Evolutionary conservation across 1,284 basidiomycete genomes (phyloP).

Genomic region (Cerioporus squamosus): DNA sequence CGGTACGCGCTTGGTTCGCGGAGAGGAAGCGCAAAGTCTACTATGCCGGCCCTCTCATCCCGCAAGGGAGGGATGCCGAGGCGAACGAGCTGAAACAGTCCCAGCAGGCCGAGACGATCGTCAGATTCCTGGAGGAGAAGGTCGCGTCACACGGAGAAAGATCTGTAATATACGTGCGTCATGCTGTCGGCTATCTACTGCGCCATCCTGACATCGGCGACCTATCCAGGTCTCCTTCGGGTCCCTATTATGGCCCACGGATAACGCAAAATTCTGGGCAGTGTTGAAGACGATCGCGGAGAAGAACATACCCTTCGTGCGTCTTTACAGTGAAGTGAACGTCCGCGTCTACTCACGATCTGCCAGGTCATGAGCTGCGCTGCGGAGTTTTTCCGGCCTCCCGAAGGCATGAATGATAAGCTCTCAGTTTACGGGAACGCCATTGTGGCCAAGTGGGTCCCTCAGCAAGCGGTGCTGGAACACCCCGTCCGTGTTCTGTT

Average conservation of each 20-base stretch:
- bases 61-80: background rate
- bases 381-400: slow-evolving; percentile 8
- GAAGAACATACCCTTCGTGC: slow-evolving; percentile 21
- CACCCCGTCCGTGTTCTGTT: slow-evolving; percentile 19
- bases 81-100: slow-evolving; percentile 1
- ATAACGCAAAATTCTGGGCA: slow-evolving; percentile 14
- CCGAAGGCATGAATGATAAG: slow-evolving; percentile 11
- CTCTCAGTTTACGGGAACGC: slow-evolving; percentile 9
- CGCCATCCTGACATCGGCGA: too few species aligned
- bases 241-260: slow-evolving; percentile 20
- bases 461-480: slow-evolving; percentile 24
- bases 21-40: slow-evolving; percentile 10
- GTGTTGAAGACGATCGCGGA: slow-evolving; percentile 21
- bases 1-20: slow-evolving; percentile 12
- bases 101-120: slow-evolving; percentile 1
- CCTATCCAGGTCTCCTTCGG: slow-evolving; percentile 20
- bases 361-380: slow-evolving; percentile 4
- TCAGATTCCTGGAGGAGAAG: slow-evolving; percentile 20
- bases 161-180: slow-evolving; percentile 27
- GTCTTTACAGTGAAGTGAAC: background rate
- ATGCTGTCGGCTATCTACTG: background rate
- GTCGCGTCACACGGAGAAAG: slow-evolving; percentile 14
- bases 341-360: background rate
- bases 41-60: slow-evolving; percentile 20
- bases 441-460: slow-evolving; percentile 20